Base-by-base conservation (phyloP, 176 grass and related monocot species). In the Bromus sterilis region DNA sequence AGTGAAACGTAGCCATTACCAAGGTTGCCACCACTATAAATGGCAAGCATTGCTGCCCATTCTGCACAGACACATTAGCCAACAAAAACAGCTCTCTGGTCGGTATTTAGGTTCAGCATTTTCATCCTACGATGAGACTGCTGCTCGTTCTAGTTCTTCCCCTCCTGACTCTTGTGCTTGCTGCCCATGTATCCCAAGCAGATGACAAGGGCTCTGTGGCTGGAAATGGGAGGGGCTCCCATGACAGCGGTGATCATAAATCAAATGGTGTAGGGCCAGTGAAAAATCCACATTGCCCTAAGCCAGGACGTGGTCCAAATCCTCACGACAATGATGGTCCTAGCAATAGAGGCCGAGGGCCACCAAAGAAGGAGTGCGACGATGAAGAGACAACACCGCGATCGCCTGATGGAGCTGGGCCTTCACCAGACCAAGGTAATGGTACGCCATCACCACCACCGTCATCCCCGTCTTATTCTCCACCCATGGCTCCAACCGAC, bases 231-330 rank as follows among this genome's bases (percentile, higher is more conserved):
- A 13, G 15, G 7, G 10, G 25, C 3, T 63, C 13, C 36, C 0
- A 4, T 7, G 55, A 8, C 4, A 1, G 32, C 6, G 72, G 18
- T 25, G 26, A 30, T 9, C 60, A 63, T 13, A 76, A 28, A 1
- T 66, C 32, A 2, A 71, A 77, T 87, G 79, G 79, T 18, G 40
- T 70, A 51, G 85, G 85, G 5, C 85, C 79, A 0, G 79, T 82
- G 63, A 77, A 87, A 5, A 87, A 87, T 32, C 79, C 85, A 15
- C 85, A 87, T 48, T 87, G 85, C 24, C 63, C 85, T 6, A 87
- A 87, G 34, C 85, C 85, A 5, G 79, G 85, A 6, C 39, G 5
- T 3, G 79, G 85, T 32, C 79, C 72, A 0, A 40, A 70, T 2
- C 85, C 85, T 9, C 79, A 87, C 20, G 79, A 39, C 0, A 10